Evolutionary conservation across 345 rosid genomes (phyloP).

Genomic region (Camelina sativa): DNA sequence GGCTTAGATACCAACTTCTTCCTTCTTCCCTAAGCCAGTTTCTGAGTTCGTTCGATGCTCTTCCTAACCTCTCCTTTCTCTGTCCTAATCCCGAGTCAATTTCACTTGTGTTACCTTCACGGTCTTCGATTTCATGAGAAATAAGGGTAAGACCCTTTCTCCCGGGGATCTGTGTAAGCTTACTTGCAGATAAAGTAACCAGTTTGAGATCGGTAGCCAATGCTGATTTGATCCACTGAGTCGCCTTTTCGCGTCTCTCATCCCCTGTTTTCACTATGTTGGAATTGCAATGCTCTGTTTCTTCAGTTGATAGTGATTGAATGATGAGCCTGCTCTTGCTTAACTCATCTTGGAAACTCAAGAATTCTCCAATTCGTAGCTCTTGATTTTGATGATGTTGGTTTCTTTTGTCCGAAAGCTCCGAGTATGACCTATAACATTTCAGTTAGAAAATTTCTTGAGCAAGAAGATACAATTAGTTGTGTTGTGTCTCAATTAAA

Average conservation of each 20-base stretch:
- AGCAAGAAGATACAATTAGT: slow-evolving; percentile 12
- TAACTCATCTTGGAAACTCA: slow-evolving; percentile 63
- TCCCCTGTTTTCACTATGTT: slow-evolving; percentile 42
- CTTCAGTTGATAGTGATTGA: slow-evolving; percentile 48
- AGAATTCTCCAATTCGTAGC: slow-evolving; percentile 53
- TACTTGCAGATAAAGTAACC: slow-evolving; percentile 31
- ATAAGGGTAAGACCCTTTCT: slow-evolving; percentile 35
- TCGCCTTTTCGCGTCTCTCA: slow-evolving; percentile 58
- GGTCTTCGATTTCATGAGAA: slow-evolving; percentile 23
- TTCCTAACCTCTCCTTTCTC: slow-evolving; percentile 43
- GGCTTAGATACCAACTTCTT: slow-evolving; percentile 55
- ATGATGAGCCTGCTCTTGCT: slow-evolving; percentile 51
- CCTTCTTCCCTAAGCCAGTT: slow-evolving; percentile 52
- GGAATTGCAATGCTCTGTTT: slow-evolving; percentile 22
- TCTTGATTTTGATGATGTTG: slow-evolving; percentile 44
- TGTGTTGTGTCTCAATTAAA: neutral
- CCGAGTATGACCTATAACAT: slow-evolving; percentile 57
- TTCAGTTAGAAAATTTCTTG: neutral
- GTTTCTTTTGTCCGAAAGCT: slow-evolving; percentile 51
- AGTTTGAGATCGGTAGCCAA: slow-evolving; percentile 60
- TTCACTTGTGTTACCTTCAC: slow-evolving; percentile 21
- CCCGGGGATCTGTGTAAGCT: slow-evolving; percentile 22
- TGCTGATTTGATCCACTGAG: slow-evolving; percentile 64
- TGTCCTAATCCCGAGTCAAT: slow-evolving; percentile 44
- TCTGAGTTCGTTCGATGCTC: slow-evolving; percentile 48